Evolutionary conservation across 352 stramenopile genomes (phyloP).

Genomic region (Globisporangium polare): DNA sequence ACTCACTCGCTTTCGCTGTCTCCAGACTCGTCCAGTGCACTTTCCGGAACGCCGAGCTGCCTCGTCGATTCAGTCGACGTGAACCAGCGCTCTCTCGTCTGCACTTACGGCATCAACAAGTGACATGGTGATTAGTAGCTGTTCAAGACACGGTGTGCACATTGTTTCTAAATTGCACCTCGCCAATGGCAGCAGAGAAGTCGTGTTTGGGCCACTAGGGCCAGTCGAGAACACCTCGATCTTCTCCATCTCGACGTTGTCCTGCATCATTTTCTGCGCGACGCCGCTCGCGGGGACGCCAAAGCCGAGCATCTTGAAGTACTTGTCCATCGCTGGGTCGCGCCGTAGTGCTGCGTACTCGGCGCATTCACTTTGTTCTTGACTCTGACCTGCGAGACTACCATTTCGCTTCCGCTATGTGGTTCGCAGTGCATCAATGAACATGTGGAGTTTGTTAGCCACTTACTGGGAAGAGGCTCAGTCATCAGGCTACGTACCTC

Average conservation of each 20-base stretch:
- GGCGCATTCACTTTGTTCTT: conserved; percentile 28
- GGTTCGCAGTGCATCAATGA: not conserved
- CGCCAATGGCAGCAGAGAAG: not conserved
- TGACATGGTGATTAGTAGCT: not conserved
- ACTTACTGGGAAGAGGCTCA: not conserved
- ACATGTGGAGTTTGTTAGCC: not conserved
- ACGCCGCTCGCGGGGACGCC: conserved; percentile 64
- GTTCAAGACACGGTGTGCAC: not conserved
- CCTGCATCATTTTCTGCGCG: conserved; percentile 78
- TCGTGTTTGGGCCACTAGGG: conserved; percentile 22
- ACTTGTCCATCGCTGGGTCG: conserved; percentile 74
- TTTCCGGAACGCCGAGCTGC: conserved; percentile 61
- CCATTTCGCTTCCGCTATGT: conserved; percentile 34
- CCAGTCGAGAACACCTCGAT: conserved; percentile 56
- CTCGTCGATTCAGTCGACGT: conserved; percentile 24
- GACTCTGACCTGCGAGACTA: not conserved
- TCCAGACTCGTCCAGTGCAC: conserved; percentile 80
- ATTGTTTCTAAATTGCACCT: not conserved
- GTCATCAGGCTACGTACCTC: conserved; percentile 24
- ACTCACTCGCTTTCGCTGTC: conserved; percentile 43
- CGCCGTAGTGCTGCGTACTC: conserved; percentile 49
- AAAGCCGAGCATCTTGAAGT: conserved; percentile 84
- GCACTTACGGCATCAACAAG: not conserved
- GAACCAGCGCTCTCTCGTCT: conserved; percentile 9
- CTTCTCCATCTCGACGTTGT: conserved; percentile 57